Percentiles rank a stretch among this genome's conserved stretches.
Conservation (phyloP, 805 yeast genomes). For the Kluyveromyces wickerhamii region DNA sequence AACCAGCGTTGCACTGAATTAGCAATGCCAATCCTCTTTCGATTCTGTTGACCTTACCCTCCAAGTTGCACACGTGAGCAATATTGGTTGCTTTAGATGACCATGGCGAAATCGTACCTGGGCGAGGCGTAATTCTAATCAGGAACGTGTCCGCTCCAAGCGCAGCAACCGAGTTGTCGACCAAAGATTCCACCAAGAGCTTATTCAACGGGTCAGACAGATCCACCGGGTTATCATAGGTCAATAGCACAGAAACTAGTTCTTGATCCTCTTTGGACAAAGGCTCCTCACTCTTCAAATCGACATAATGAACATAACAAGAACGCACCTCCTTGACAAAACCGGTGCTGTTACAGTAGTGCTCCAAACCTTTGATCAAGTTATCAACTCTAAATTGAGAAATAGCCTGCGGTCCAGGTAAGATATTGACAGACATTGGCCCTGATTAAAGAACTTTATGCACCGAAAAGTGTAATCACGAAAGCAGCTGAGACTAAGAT, state of each 20-base stretch:
- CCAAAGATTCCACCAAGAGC: constrained; percentile 23
- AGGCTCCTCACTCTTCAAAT: constrained; percentile 34
- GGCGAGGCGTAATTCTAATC: constrained; percentile 77
- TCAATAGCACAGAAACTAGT: constrained; percentile 54
- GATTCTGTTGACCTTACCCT: constrained; percentile 62
- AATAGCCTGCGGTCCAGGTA: constrained; percentile 87
- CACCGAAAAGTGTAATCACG: too few relatives aligned
- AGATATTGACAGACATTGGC: constrained; percentile 39
- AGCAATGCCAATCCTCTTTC: constrained; percentile 84
- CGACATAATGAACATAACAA: constrained; percentile 73
- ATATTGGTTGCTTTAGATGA: constrained; percentile 97
- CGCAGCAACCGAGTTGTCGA: constrained; percentile 16
- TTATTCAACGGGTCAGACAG: constrained; percentile 32
- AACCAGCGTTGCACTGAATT: constrained; percentile 62
- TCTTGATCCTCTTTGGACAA: constrained; percentile 36
- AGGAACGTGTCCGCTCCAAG: constrained; percentile 43
- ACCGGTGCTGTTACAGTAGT: constrained; percentile 51
- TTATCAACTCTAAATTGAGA: constrained; percentile 78
- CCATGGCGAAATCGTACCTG: constrained; percentile 99
- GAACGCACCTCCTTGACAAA: constrained; percentile 66
- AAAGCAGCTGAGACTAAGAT: too few relatives aligned
- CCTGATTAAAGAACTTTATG: too few relatives aligned
- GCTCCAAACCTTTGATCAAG: constrained; percentile 64
- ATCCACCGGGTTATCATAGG: constrained; percentile 67
- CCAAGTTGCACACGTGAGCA: constrained; percentile 78